phyloP scores from a whole-genome alignment of 495 filamentous ascomycete genomes.

The Elasticomyces elasticus region DNA sequence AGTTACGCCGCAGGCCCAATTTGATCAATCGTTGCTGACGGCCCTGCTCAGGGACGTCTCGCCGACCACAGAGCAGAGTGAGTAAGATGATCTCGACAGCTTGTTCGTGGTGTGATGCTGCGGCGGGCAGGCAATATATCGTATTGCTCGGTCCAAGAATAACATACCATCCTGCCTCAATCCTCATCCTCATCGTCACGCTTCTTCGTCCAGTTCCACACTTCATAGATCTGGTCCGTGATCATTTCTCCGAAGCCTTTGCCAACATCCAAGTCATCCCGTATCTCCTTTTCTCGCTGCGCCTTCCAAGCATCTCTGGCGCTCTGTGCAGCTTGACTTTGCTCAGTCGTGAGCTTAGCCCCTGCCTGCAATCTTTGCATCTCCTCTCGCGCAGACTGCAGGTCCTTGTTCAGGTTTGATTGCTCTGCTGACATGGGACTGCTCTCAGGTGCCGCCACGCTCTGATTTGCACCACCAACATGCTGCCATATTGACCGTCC shows the following conservation, averaged over 20 bases:
- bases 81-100: not conserved
- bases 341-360: slow-evolving; percentile 37
- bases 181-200: slow-evolving; percentile 28
- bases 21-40: not conserved
- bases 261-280: slow-evolving; percentile 62
- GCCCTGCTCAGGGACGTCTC: not conserved
- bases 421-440: slow-evolving; percentile 5
- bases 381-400: slow-evolving; percentile 1
- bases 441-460: slow-evolving; percentile 7
- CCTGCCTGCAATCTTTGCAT: slow-evolving; percentile 1
- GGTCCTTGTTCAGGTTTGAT: slow-evolving; percentile 5
- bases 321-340: slow-evolving; percentile 22
- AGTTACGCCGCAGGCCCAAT: not conserved
- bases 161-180: not conserved
- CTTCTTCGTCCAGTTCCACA: slow-evolving; percentile 51
- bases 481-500: slow-evolving; percentile 41
- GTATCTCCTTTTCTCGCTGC: slow-evolving; percentile 57
- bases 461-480: slow-evolving; percentile 19
- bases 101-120: not conserved
- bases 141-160: not conserved
- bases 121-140: too few relatives aligned
- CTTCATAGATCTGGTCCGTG: slow-evolving; percentile 74
- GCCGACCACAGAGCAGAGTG: not conserved
- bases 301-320: slow-evolving; percentile 62
- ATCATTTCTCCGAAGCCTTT: slow-evolving; percentile 76